Evolutionary conservation across 306 rosid genomes (phyloP), one percentile per base, ranked within the genome.

Genomic region (Abrus pulchellus): DNA sequence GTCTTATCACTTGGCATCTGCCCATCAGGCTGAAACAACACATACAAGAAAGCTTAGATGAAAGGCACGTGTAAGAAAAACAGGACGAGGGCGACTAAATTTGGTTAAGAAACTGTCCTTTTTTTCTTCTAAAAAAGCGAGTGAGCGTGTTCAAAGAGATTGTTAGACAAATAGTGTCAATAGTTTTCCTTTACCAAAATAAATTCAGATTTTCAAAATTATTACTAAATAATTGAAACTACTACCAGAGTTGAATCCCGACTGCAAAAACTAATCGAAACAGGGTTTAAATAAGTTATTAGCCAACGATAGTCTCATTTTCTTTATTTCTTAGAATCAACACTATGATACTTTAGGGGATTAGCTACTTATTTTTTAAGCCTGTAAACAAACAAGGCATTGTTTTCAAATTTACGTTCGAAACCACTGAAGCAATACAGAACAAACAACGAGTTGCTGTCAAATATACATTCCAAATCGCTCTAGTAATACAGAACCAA

Each of bases 1-100:
- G 83, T 81, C 81, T 73, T 85, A 54, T 85, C 88, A 48, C 97
- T 84, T 0, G 92, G 92, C 97, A 92, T 92, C 83, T 89, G 90
- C n/a, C 97, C 97, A 90, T 92, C 93, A 63, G 93, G 85, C 94
- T 90, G 80, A 34, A 30, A 28, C 30, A 34, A 48, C 34, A 61
- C 43, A 62, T 34, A n/a, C 68, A 62, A 12, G 28, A 62, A 6
- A 2, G 28, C 9, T 62, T 11, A 33, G 20, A 60, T 57, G 5
- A 3, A 28, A 57, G 10, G 7, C 65, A 10, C 6, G 13, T 57
- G 34, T 3, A 28, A 9, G 7, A 59, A 29, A 59, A 59, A 2
- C 40, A 36, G 40, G 7, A 3, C 5, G 9, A 59, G 32, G n/a
- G 3, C 8, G 6, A 13, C 5, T 57, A 57, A 29, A 57, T 8